phyloP scores from a whole-genome alignment of 2,329 filamentous ascomycete genomes.

The Trichoderma citrinoviride region DNA sequence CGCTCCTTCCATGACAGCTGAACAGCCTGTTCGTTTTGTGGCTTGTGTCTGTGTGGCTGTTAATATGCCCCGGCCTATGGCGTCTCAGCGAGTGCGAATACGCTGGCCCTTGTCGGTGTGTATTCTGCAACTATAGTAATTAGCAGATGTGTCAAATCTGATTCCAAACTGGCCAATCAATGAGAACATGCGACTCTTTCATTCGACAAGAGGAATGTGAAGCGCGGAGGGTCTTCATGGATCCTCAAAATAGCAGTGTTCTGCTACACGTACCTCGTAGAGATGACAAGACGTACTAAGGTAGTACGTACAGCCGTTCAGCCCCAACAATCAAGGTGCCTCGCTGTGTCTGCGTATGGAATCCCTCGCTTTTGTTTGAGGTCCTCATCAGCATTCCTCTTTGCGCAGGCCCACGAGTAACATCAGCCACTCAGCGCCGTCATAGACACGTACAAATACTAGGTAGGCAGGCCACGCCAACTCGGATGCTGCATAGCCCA shows the following conservation, averaged over 20 bases:
- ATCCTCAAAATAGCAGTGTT: background rate
- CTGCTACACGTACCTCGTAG: too few relatives aligned
- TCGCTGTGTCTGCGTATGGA: background rate
- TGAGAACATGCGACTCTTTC: background rate
- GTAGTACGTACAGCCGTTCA: background rate
- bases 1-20: background rate
- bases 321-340: background rate
- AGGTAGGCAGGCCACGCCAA: constrained; percentile 3
- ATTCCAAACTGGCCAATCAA: background rate
- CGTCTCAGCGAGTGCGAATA: constrained; percentile 4
- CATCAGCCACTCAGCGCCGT: constrained; percentile 14
- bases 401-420: background rate
- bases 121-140: background rate
- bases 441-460: constrained; percentile 8
- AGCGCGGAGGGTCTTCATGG: background rate
- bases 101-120: background rate
- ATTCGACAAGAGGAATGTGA: background rate
- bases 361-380: background rate
- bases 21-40: background rate
- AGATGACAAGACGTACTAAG: too few relatives aligned
- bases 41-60: constrained; percentile 7
- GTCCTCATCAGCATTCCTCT: background rate
- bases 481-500: background rate
- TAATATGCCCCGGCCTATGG: background rate
- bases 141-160: background rate